Conservation (phyloP, 1,284 basidiomycete genomes). For the Tilletia walkeri region DNA sequence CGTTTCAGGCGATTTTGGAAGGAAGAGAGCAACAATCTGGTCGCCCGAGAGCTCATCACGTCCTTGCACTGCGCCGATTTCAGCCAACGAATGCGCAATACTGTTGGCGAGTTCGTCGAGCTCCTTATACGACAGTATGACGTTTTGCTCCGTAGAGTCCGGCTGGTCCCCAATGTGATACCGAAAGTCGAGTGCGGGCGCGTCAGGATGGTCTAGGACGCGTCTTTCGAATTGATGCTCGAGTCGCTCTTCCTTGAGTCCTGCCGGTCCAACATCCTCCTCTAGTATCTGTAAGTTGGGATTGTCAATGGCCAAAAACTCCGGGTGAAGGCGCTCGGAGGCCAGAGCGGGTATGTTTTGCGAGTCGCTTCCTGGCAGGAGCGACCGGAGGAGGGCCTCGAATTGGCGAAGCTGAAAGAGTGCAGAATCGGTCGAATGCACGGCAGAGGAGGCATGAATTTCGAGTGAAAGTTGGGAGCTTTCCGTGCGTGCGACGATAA, state of each 20-base stretch:
- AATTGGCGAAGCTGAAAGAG: constrained; percentile 35
- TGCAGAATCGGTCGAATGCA: constrained; percentile 38
- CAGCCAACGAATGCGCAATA: constrained; percentile 31
- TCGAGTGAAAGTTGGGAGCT: not conserved
- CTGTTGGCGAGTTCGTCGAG: constrained; percentile 39
- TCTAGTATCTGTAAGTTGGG: constrained; percentile 11
- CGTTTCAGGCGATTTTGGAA: constrained; percentile 47
- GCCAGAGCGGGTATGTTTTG: constrained; percentile 27
- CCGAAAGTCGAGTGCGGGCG: constrained; percentile 44
- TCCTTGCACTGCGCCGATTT: not conserved
- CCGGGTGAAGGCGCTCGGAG: constrained; percentile 29
- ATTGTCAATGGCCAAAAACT: constrained; percentile 37
- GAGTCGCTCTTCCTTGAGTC: constrained; percentile 38
- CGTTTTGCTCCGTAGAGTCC: not conserved
- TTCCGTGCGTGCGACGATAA: not conserved
- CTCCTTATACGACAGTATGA: constrained; percentile 39
- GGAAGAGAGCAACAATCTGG: constrained; percentile 46
- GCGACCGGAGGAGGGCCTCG: constrained; percentile 31
- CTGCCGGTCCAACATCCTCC: constrained; percentile 24
- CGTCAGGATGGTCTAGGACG: constrained; percentile 30
- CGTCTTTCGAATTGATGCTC: constrained; percentile 41
- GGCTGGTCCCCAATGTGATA: constrained; percentile 30
- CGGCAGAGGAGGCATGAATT: constrained; percentile 26
- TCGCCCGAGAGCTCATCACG: constrained; percentile 9
- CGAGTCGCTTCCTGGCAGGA: constrained; percentile 22